Evolutionary conservation across 2,329 filamentous ascomycete genomes (phyloP), one percentile per base, ranked within the genome.

Genomic region (Stemphylium lycopersici): DNA sequence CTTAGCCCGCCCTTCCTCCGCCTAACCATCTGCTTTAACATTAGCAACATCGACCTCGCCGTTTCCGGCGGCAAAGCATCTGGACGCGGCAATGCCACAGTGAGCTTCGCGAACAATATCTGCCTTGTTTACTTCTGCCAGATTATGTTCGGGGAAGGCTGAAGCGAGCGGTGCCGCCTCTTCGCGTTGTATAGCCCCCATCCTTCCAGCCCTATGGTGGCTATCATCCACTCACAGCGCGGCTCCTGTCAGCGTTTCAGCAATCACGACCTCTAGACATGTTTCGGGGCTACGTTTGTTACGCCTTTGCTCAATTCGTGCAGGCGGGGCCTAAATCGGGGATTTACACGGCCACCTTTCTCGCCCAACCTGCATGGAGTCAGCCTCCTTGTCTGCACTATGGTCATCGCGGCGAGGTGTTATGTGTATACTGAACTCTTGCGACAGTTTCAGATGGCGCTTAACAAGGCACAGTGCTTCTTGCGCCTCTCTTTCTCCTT

Each of bases 391-490:
- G 44, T 54, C 44, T 58, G 51, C 55, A 53, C 34, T 34, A 11
- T 41, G 20, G 20, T 24, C 33, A 46, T 24, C 54, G 38, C 22
- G 46, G 56, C 55, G 59, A 55, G 63, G 59, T 54, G 59, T 66
- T 55, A 61, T 42, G 48, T 62, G 53, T 65, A 64, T 63, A 67
- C 57, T 32, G 52, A 48, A 47, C 40, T 24, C 47, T 42, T 50
- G 48, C 52, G 51, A 32, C 37, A 62, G 59, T 66, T 64, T 64
- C 58, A 61, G 20, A 50, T 48, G 26, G 52, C 40, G 33, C 49
- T 56, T 34, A 15, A 44, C 44, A 49, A 36, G 38, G 32, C 29
- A 55, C 49, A 46, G 48, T 26, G 44, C 55, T 39, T 55, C 41
- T 51, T 18, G 26, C 24, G 44, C 47, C 55, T 56, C 20, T 46